phyloP scores from a whole-genome alignment of 768 basidiomycete genomes.

The Boletellus ananiceps region DNA sequence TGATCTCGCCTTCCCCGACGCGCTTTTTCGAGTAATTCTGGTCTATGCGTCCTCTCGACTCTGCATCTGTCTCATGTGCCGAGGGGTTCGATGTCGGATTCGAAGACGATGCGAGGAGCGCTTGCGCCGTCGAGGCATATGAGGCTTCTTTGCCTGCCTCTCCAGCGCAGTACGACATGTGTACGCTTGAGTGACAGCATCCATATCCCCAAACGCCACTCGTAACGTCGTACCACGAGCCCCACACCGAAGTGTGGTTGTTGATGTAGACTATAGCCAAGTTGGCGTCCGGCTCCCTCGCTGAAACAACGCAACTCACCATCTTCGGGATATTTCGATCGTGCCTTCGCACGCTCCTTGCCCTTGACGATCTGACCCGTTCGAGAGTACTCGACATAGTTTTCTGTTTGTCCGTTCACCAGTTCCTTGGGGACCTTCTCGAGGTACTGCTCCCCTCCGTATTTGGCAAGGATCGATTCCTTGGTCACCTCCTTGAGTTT shows the following conservation, averaged over 20 bases:
- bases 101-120: conserved; percentile 49
- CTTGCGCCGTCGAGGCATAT: conserved; percentile 68
- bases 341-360: conserved; percentile 78
- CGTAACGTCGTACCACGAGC: conserved; percentile 82
- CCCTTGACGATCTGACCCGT: conserved; percentile 91
- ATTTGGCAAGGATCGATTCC: conserved; percentile 84
- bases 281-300: background rate
- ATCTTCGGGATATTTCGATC: conserved; percentile 96
- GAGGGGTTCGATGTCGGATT: conserved; percentile 25
- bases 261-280: conserved; percentile 66
- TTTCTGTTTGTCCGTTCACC: conserved; percentile 91
- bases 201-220: conserved; percentile 85
- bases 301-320: conserved; percentile 44
- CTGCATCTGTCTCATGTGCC: conserved; percentile 29
- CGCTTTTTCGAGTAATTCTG: conserved; percentile 77
- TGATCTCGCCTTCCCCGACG: conserved; percentile 76
- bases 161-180: conserved; percentile 90
- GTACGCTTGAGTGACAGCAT: conserved; percentile 86
- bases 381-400: conserved; percentile 95
- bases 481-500: conserved; percentile 84
- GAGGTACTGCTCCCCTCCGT: conserved; percentile 92
- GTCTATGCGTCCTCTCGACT: conserved; percentile 42
- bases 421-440: conserved; percentile 88
- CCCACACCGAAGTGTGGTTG: conserved; percentile 97
- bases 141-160: conserved; percentile 76